A percentile compares a stretch with the other conserved stretches of the same genome.
Evolutionary conservation across 371 early-diverging fungal genomes (phyloP).

Genomic region (Mortierella sp.): DNA sequence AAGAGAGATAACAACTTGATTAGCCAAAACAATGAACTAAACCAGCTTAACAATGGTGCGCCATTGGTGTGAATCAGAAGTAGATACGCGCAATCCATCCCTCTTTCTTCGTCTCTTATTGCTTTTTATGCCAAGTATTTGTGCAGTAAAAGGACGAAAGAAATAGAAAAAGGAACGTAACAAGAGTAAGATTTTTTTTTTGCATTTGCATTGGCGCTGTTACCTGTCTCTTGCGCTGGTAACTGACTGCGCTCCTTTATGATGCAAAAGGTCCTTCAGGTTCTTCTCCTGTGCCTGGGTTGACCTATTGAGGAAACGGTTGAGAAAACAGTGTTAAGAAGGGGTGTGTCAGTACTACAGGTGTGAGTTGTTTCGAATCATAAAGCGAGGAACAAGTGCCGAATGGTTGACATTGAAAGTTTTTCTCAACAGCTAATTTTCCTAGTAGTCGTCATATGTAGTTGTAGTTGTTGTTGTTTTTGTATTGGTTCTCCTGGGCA

Average conservation of each 20-base stretch:
- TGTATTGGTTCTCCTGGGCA: background rate
- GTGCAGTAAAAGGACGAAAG: background rate
- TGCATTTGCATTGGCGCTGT: background rate
- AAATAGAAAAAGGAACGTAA: background rate
- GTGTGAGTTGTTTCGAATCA: background rate
- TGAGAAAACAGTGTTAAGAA: background rate
- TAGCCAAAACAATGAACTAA: constrained; percentile 1
- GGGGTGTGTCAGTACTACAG: background rate
- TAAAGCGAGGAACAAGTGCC: background rate
- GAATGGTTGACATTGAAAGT: background rate
- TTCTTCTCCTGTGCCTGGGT: constrained; percentile 48
- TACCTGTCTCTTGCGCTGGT: constrained; percentile 57
- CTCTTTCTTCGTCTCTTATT: background rate
- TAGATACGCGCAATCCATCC: background rate
- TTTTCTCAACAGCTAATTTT: background rate
- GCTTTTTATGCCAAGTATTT: background rate
- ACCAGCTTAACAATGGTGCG: background rate
- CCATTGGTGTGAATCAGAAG: constrained; percentile 29
- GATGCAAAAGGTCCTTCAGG: constrained; percentile 47
- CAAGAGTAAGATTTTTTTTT: background rate
- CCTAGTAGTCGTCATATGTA: background rate
- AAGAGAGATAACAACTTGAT: background rate
- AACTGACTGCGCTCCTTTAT: constrained; percentile 44
- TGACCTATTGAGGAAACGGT: constrained; percentile 19
- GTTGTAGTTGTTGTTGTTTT: background rate